A percentile compares a stretch with the other conserved stretches of the same genome.
phyloP scores from a whole-genome alignment of 2,329 filamentous ascomycete genomes.

The Fusarium sp. region DNA sequence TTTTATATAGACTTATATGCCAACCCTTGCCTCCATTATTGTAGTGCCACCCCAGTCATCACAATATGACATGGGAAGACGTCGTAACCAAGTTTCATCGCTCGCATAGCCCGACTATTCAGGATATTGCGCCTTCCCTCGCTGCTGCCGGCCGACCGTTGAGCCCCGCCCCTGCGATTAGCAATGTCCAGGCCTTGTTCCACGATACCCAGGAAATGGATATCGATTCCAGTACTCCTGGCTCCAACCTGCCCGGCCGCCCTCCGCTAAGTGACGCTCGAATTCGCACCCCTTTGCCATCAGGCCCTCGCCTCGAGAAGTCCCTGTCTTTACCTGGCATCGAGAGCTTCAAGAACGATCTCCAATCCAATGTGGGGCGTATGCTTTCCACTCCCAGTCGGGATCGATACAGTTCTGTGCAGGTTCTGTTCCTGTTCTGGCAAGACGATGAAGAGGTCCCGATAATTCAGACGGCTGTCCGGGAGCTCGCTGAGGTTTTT shows the following conservation, averaged over 20 bases:
- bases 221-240: constrained; percentile 54
- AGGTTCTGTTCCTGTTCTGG: constrained; percentile 66
- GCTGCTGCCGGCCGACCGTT: constrained; percentile 56
- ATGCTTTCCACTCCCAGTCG: constrained; percentile 62
- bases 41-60: constrained; percentile 69
- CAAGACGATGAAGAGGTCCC: constrained; percentile 61
- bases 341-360: constrained; percentile 61
- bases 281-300: constrained; percentile 66
- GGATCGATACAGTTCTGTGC: constrained; percentile 63
- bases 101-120: constrained; percentile 61
- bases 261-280: constrained; percentile 59
- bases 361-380: constrained; percentile 62
- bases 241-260: constrained; percentile 51
- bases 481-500: constrained; percentile 62
- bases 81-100: constrained; percentile 64
- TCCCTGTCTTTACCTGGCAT: constrained; percentile 60
- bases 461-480: constrained; percentile 54
- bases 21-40: constrained; percentile 25
- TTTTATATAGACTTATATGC: constrained; percentile 23
- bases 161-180: constrained; percentile 56
- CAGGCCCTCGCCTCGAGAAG: constrained; percentile 65
- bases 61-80: constrained; percentile 70
- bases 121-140: constrained; percentile 58
- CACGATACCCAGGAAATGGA: constrained; percentile 66
- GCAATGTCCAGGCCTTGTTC: constrained; percentile 53